Percentiles rank a stretch among this genome's conserved stretches.
Conservation (phyloP, 106 monocot genomes). For the Dendrobium huoshanense region DNA sequence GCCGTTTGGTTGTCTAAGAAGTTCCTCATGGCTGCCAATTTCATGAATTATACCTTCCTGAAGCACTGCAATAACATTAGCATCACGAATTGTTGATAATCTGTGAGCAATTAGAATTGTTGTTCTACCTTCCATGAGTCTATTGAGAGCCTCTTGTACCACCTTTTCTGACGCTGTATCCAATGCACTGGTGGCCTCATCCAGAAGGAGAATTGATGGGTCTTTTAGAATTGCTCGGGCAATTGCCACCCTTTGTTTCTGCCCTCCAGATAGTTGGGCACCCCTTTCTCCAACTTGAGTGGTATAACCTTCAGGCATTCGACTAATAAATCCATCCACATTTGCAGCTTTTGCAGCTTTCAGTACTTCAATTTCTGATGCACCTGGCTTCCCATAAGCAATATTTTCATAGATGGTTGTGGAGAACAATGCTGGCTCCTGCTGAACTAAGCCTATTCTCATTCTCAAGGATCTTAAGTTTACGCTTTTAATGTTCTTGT, state of each 20-base stretch:
- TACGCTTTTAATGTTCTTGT: slow-evolving; percentile 5
- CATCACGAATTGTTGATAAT: slow-evolving; percentile 30
- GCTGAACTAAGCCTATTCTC: slow-evolving; percentile 18
- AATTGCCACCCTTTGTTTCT: slow-evolving; percentile 32
- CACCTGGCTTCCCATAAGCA: slow-evolving; percentile 19
- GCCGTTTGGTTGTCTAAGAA: slow-evolving; percentile 10
- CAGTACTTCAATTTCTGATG: slow-evolving; percentile 13
- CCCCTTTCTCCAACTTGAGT: slow-evolving; percentile 28
- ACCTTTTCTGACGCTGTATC: slow-evolving; percentile 23
- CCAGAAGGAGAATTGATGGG: slow-evolving; percentile 31
- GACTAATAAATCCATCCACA: slow-evolving; percentile 11
- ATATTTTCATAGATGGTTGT: slow-evolving; percentile 18
- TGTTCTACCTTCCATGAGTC: slow-evolving; percentile 21
- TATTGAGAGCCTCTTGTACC: slow-evolving; percentile 28
- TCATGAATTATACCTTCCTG: slow-evolving; percentile 5
- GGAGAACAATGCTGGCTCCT: slow-evolving; percentile 14
- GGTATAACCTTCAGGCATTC: slow-evolving; percentile 22
- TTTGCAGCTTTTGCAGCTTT: slow-evolving; percentile 12
- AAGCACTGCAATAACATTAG: slow-evolving; percentile 18
- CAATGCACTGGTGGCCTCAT: slow-evolving; percentile 33
- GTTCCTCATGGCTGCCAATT: slow-evolving; percentile 13
- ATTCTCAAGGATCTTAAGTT: slow-evolving; percentile 14
- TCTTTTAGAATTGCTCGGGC: slow-evolving; percentile 31
- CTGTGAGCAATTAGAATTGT: slow-evolving; percentile 26
- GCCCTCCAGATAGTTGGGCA: slow-evolving; percentile 26